Evolutionary conservation across 2,329 filamentous ascomycete species (phyloP).

Genomic region (Xylaria sp.): DNA sequence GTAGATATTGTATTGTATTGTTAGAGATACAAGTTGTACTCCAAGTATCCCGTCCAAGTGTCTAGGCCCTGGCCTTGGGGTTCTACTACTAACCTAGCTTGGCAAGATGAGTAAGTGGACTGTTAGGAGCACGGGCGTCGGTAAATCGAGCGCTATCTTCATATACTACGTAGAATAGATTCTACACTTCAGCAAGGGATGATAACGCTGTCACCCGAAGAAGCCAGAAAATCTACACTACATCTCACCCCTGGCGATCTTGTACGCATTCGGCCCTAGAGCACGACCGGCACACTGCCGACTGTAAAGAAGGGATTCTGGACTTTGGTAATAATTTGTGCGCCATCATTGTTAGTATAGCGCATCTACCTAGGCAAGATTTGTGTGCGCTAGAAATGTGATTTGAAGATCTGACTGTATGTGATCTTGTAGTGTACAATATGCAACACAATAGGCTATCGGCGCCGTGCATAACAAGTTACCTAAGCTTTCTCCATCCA

Average conservation of each 20-base stretch:
- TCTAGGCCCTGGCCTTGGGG: neutral
- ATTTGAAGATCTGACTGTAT: constrained; percentile 1
- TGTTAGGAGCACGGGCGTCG: constrained; percentile 14
- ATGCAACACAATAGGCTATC: neutral
- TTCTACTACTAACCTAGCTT: constrained; percentile 1
- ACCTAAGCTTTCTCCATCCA: neutral
- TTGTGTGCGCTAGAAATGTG: constrained; percentile 6
- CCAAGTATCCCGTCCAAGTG: constrained; percentile 24
- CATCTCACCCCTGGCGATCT: constrained; percentile 32
- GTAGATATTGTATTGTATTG: neutral
- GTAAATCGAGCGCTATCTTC: constrained; percentile 18
- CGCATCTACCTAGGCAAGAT: neutral
- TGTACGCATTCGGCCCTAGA: constrained; percentile 27
- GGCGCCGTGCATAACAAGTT: neutral
- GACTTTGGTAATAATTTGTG: constrained; percentile 8
- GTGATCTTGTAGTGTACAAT: neutral
- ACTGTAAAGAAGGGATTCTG: constrained; percentile 10
- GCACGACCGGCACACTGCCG: constrained; percentile 17
- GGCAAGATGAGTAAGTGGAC: neutral
- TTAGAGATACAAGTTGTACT: neutral
- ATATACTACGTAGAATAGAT: neutral
- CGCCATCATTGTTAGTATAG: neutral
- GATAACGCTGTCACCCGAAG: constrained; percentile 18
- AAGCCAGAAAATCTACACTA: neutral
- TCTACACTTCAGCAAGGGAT: constrained; percentile 18